phyloP scores from a whole-genome alignment of 345 rosid species.

The Geranium brycei region DNA sequence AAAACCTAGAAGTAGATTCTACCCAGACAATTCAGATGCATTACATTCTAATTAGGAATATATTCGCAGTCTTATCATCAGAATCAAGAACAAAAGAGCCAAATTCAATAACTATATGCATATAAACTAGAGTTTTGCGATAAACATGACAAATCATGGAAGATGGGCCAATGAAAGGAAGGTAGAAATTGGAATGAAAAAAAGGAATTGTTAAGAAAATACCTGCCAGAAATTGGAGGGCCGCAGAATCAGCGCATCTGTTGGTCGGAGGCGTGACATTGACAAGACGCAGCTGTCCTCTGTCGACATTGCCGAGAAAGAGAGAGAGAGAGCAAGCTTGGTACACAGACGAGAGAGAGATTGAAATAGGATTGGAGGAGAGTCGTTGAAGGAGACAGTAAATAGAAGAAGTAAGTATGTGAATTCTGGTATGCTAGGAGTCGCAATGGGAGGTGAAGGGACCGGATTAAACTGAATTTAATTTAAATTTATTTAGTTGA shows the following conservation, averaged over 20 bases:
- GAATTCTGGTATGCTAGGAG: not conserved
- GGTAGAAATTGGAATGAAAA: not conserved
- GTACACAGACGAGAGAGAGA: not conserved
- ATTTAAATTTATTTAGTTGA: too few relatives aligned
- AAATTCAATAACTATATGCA: not conserved
- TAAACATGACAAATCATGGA: not conserved
- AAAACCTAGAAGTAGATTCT: too few relatives aligned
- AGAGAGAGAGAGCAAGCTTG: not conserved
- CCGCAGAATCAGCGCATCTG: conserved; percentile 56
- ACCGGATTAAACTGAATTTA: too few relatives aligned
- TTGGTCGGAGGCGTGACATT: conserved; percentile 42
- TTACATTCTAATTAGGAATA: too few relatives aligned
- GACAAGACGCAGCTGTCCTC: not conserved
- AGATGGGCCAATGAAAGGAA: not conserved
- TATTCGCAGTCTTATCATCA: not conserved
- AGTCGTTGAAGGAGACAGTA: not conserved
- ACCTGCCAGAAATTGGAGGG: conserved; percentile 3
- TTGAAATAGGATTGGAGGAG: not conserved
- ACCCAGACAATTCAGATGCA: too few relatives aligned
- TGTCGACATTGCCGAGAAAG: not conserved
- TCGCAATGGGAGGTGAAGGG: too few relatives aligned
- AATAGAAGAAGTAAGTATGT: not conserved
- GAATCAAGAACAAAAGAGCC: not conserved
- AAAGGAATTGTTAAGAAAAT: not conserved
- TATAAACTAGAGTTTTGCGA: not conserved